Conservation (phyloP, 345 rosid species). For the Populus alba region DNA sequence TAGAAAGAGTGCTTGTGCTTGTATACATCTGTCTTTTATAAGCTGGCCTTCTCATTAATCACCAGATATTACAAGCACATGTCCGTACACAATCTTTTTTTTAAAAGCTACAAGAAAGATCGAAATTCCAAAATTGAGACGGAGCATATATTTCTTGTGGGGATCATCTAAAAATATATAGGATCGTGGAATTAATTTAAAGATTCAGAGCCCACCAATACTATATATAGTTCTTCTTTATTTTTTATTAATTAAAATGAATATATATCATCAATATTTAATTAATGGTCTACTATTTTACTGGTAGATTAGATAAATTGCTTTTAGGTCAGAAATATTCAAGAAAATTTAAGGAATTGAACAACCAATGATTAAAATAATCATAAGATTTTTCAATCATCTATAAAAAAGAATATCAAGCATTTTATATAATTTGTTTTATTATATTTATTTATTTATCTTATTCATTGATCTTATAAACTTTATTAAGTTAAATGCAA, state of each 20-base stretch:
- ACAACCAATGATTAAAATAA: no score
- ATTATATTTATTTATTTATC: no score
- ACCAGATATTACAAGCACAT: neutral
- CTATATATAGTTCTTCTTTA: neutral
- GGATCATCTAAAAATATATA: neutral
- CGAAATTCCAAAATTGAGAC: neutral
- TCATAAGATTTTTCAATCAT: no score
- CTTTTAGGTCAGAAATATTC: no score
- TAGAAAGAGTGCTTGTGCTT: neutral
- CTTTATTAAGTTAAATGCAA: no score
- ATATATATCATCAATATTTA: neutral
- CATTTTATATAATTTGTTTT: no score
- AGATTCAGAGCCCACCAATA: neutral
- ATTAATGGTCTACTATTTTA: no score
- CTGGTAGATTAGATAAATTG: no score
- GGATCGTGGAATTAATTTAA: neutral
- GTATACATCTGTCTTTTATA: slow-evolving; percentile 1
- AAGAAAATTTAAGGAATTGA: no score
- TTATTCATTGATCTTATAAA: no score
- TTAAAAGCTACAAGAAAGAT: neutral
- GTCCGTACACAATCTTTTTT: neutral
- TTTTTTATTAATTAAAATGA: neutral
- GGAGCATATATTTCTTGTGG: neutral
- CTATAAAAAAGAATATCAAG: no score
- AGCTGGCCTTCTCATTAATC: neutral